phyloP scores from a whole-genome alignment of 805 yeast species.

The Lipomyces sp. region DNA sequence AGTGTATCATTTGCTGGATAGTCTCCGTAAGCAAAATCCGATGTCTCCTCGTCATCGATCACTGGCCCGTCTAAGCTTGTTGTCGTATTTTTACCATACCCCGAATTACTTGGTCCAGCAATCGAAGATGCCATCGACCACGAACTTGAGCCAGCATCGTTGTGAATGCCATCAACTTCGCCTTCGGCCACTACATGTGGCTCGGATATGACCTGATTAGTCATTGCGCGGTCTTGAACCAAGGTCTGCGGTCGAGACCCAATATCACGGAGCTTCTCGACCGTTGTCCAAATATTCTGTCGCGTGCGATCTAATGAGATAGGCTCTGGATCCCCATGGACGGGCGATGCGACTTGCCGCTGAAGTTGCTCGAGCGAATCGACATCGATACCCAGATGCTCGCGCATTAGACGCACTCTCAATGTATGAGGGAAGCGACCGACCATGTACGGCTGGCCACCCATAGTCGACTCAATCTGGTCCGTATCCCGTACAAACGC shows the following conservation, averaged over 20 bases:
- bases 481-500: slow-evolving; percentile 84
- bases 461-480: slow-evolving; percentile 71
- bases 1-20: neutral
- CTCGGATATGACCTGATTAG: slow-evolving; percentile 24
- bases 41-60: neutral
- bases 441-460: slow-evolving; percentile 78
- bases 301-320: slow-evolving; percentile 17
- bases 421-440: slow-evolving; percentile 88
- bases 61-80: neutral
- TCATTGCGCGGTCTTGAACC: slow-evolving; percentile 13
- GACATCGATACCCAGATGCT: slow-evolving; percentile 92
- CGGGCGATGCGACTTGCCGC: slow-evolving; percentile 55
- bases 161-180: slow-evolving; percentile 13
- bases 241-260: slow-evolving; percentile 4
- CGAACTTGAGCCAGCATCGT: slow-evolving; percentile 6
- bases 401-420: slow-evolving; percentile 92
- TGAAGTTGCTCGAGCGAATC: slow-evolving; percentile 83
- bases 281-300: slow-evolving; percentile 29
- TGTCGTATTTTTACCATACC: neutral
- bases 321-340: neutral
- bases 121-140: slow-evolving; percentile 10
- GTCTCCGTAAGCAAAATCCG: neutral
- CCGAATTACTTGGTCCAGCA: neutral
- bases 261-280: slow-evolving; percentile 19
- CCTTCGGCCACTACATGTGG: slow-evolving; percentile 24